A percentile compares a stretch with the other conserved stretches of the same genome.
phyloP scores from a whole-genome alignment of 2,329 filamentous ascomycete genomes.

The Parasarocladium wereldwijsianum region DNA sequence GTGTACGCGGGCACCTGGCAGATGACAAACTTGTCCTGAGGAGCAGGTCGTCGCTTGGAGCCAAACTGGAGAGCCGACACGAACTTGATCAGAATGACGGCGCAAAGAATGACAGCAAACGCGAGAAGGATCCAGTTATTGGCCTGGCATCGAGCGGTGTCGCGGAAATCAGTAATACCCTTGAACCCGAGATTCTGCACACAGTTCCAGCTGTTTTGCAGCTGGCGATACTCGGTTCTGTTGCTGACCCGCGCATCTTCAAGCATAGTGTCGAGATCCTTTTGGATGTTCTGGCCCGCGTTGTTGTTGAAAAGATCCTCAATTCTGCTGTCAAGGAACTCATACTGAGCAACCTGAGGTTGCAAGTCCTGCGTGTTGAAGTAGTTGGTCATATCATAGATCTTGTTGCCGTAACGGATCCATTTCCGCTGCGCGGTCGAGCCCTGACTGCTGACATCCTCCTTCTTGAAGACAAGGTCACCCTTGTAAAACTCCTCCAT shows the following conservation, averaged over 20 bases:
- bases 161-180: slow-evolving; percentile 74
- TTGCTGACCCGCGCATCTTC: slow-evolving; percentile 32
- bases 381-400: slow-evolving; percentile 91
- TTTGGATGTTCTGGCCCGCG: slow-evolving; percentile 65
- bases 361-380: slow-evolving; percentile 56
- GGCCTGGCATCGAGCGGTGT: slow-evolving; percentile 59
- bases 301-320: slow-evolving; percentile 57
- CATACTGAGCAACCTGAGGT: slow-evolving; percentile 40
- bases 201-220: slow-evolving; percentile 60
- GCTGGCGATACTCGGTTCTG: slow-evolving; percentile 29
- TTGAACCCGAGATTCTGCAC: slow-evolving; percentile 72
- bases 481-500: slow-evolving; percentile 85
- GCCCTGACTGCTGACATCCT: slow-evolving; percentile 49
- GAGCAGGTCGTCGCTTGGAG: slow-evolving; percentile 73
- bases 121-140: slow-evolving; percentile 84
- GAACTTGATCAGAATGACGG: slow-evolving; percentile 78
- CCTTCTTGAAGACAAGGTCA: slow-evolving; percentile 57
- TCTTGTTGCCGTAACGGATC: slow-evolving; percentile 59
- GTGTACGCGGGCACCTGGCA: slow-evolving; percentile 97
- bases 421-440: slow-evolving; percentile 54
- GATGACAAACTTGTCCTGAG: slow-evolving; percentile 97
- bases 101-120: slow-evolving; percentile 72
- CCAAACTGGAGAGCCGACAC: slow-evolving; percentile 85
- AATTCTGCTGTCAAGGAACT: slow-evolving; percentile 59
- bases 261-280: slow-evolving; percentile 43